Evolutionary conservation across 2,329 filamentous ascomycete species (phyloP).

Genomic region (Aspergillus arachidicola): DNA sequence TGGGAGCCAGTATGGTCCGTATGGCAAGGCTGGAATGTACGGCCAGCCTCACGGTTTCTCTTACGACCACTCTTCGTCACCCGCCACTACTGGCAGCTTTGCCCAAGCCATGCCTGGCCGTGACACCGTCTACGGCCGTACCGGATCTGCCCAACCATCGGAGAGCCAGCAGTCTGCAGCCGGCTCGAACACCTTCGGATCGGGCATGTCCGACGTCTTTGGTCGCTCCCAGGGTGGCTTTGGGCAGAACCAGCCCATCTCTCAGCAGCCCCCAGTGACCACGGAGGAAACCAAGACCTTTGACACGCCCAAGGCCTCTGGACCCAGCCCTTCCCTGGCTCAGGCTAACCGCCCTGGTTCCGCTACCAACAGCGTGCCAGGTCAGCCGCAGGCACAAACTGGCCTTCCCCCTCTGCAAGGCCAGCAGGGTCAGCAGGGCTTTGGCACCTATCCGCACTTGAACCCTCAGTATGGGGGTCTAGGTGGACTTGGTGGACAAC

Average conservation of each 20-base stretch:
- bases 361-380: slow-evolving; percentile 60
- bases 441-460: slow-evolving; percentile 58
- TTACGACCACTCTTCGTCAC: slow-evolving; percentile 67
- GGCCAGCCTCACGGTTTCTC: slow-evolving; percentile 65
- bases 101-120: slow-evolving; percentile 49
- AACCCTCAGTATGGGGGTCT: slow-evolving; percentile 57
- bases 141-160: slow-evolving; percentile 59
- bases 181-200: slow-evolving; percentile 52
- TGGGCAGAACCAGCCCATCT: slow-evolving; percentile 56
- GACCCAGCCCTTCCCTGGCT: slow-evolving; percentile 63
- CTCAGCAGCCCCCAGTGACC: slow-evolving; percentile 50
- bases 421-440: slow-evolving; percentile 57
- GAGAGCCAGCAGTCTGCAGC: slow-evolving; percentile 56
- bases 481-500: slow-evolving; percentile 45
- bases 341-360: slow-evolving; percentile 66
- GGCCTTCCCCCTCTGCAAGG: slow-evolving; percentile 58
- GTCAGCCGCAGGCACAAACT: slow-evolving; percentile 53
- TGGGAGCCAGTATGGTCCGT: slow-evolving; percentile 53
- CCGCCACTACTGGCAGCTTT: slow-evolving; percentile 58
- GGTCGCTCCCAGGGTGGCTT: slow-evolving; percentile 61
- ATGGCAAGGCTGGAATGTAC: slow-evolving; percentile 64
- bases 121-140: slow-evolving; percentile 62
- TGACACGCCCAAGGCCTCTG: slow-evolving; percentile 58
- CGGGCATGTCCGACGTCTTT: slow-evolving; percentile 61
- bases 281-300: slow-evolving; percentile 62